phyloP scores from a whole-genome alignment of 202 grass and related monocot genomes.

The Schoenoplectus tabernaemontani region DNA sequence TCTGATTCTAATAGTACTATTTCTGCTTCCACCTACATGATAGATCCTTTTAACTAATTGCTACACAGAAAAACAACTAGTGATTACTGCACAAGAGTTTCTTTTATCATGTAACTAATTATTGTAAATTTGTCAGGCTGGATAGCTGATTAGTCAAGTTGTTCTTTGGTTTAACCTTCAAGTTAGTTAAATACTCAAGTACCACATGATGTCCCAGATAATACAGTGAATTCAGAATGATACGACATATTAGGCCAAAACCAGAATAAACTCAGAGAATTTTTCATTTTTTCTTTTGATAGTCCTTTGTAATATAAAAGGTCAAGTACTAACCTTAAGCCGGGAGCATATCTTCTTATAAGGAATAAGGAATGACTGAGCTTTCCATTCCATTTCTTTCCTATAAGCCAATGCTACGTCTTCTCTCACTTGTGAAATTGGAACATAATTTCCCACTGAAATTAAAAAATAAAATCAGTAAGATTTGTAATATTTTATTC shows the following conservation, averaged over 20 bases:
- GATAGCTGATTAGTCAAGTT: background rate
- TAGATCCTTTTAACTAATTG: background rate
- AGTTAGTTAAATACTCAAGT: conserved; percentile 7
- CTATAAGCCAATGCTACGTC: conserved; percentile 64
- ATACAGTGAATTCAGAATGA: background rate
- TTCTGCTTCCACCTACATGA: conserved; percentile 71
- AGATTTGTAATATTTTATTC: background rate
- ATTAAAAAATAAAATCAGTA: conserved; percentile 3
- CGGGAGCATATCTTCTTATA: conserved; percentile 73
- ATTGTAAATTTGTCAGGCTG: background rate
- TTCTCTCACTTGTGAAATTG: conserved; percentile 58
- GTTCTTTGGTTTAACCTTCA: background rate
- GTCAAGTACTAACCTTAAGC: conserved; percentile 33
- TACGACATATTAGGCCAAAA: background rate
- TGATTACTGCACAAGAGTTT: background rate
- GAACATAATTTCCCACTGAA: conserved; percentile 76
- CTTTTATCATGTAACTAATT: background rate
- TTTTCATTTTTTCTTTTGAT: background rate
- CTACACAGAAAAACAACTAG: background rate
- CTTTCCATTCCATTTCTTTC: conserved; percentile 76
- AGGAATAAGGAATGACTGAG: conserved; percentile 37
- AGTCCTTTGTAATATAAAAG: background rate
- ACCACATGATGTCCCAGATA: background rate
- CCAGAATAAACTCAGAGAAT: conserved; percentile 1
- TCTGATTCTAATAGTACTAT: conserved; percentile 71